Percentiles rank a stretch among this genome's conserved stretches.
These are phyloP conservation scores for Erigeron philadelphicus DNA, from an alignment of 140 eudicot genomes.

Conservation along the genomic window DNA sequence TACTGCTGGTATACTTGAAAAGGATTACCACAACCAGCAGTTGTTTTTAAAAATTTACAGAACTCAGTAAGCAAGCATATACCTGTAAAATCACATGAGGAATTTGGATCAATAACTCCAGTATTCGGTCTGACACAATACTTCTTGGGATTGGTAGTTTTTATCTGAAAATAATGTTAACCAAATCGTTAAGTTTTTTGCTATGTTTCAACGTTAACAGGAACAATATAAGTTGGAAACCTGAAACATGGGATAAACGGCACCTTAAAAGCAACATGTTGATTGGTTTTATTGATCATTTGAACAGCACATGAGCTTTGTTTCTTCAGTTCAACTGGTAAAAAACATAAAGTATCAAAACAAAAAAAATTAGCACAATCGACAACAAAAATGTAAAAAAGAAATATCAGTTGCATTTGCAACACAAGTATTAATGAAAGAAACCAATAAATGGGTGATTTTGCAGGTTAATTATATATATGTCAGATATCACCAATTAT, in stretches of 20 bases:
- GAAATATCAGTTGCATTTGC: background rate
- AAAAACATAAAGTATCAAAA: slow-evolving; percentile 15
- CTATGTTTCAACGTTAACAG: background rate
- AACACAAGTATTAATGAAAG: background rate
- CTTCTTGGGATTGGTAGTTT: slow-evolving; percentile 87
- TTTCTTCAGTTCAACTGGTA: slow-evolving; percentile 67
- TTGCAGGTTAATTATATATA: background rate
- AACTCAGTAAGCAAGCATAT: slow-evolving; percentile 19
- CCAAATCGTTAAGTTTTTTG: slow-evolving; percentile 15
- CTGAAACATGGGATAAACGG: slow-evolving; percentile 13
- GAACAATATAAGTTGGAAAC: slow-evolving; percentile 1
- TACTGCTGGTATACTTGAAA: background rate
- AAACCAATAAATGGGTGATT: background rate
- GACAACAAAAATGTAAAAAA: background rate
- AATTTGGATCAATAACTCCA: slow-evolving; percentile 71
- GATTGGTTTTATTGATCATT: slow-evolving; percentile 45
- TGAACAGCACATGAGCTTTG: slow-evolving; percentile 57
- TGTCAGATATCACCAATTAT: no score
- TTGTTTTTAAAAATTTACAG: background rate
- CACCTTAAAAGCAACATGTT: slow-evolving; percentile 75
- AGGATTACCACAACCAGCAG: background rate
- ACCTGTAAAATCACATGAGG: slow-evolving; percentile 68
- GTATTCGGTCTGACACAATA: slow-evolving; percentile 80
- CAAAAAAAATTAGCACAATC: slow-evolving; percentile 18
- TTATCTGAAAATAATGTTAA: slow-evolving; percentile 45